These are phyloP conservation scores for Paralagenidium karlingii DNA, from an alignment of 352 stramenopile species.

Conservation along the genomic window DNA sequence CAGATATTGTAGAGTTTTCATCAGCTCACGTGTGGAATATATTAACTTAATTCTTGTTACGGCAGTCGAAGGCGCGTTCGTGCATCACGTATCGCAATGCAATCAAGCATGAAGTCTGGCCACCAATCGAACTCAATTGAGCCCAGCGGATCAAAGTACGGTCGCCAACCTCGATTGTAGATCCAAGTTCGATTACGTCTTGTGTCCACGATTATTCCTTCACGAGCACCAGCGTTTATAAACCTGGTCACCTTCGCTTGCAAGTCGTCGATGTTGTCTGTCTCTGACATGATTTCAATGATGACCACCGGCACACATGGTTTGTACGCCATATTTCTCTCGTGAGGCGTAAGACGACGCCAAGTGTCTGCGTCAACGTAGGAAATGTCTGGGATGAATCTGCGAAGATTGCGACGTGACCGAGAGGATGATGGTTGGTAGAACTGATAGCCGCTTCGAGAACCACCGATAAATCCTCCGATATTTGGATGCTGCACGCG, in stretches of 20 bases:
- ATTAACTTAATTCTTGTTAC: too few species aligned
- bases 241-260: conserved; percentile 10
- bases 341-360: conserved; percentile 1
- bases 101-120: conserved; percentile 17
- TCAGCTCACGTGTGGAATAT: too few species aligned
- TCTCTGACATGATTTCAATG: conserved; percentile 8
- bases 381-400: conserved; percentile 8
- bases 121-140: conserved; percentile 16
- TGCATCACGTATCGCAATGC: too few species aligned
- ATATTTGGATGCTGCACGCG: neutral
- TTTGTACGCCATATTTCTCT: conserved; percentile 1
- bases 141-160: conserved; percentile 7
- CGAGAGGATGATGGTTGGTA: too few species aligned
- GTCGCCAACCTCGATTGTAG: conserved; percentile 8
- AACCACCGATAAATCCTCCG: neutral
- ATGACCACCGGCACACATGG: conserved; percentile 6
- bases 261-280: conserved; percentile 7
- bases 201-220: conserved; percentile 13
- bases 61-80: too few species aligned
- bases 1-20: too few species aligned
- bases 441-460: conserved; percentile 6
- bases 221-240: conserved; percentile 11
- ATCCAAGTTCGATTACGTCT: conserved; percentile 10
- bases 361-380: conserved; percentile 6
- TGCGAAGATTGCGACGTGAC: too few species aligned